phyloP scores from a whole-genome alignment of 2,329 filamentous ascomycete genomes.

The Colletotrichum falcatum region DNA sequence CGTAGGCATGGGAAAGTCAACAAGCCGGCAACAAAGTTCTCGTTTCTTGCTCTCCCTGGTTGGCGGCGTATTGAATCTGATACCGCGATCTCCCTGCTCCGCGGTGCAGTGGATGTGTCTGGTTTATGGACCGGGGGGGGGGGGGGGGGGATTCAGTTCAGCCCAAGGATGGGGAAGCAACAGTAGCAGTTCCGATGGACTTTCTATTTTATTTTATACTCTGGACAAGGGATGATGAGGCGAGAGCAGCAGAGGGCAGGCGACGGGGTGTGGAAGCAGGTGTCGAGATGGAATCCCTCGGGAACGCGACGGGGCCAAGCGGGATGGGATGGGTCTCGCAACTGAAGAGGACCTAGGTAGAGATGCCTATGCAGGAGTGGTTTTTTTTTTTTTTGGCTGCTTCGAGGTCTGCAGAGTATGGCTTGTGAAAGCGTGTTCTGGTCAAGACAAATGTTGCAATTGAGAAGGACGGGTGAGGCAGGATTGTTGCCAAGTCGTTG shows the following conservation, averaged over 20 bases:
- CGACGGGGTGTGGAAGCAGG: neutral
- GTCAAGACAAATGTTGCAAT: neutral
- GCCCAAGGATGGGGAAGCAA: neutral
- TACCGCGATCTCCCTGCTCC: neutral
- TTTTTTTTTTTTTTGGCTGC: no score
- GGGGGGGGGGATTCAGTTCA: no score
- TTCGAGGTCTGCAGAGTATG: no score
- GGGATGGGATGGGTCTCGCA: neutral
- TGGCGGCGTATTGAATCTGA: constrained; percentile 5
- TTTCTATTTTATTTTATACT: no score
- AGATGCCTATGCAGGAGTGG: no score
- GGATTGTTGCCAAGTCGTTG: no score
- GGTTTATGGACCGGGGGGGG: neutral
- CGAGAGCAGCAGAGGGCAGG: neutral
- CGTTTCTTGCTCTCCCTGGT: neutral
- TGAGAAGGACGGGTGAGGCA: neutral
- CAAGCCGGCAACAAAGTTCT: constrained; percentile 12
- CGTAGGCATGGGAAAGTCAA: neutral
- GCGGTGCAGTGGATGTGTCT: neutral
- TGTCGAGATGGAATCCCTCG: constrained; percentile 4
- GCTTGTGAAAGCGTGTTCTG: constrained; percentile 5
- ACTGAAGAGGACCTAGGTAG: neutral
- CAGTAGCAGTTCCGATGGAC: neutral
- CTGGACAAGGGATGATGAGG: neutral
- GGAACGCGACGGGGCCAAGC: constrained; percentile 11